phyloP scores from a whole-genome alignment of 306 rosid genomes.

The Glycine soja region DNA sequence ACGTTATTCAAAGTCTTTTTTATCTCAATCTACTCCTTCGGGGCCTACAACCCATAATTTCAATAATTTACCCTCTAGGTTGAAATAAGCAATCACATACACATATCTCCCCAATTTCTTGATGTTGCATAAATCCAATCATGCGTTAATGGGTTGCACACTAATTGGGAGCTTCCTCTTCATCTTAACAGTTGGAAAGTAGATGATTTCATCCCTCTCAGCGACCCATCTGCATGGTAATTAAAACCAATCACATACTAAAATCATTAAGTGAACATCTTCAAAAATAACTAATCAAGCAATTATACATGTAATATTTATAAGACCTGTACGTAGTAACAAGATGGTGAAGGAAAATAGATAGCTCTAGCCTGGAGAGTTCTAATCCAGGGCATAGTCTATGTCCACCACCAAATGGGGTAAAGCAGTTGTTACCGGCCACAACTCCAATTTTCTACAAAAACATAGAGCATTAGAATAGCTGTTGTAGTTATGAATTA shows the following conservation, averaged over 20 bases:
- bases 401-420: conserved; percentile 96
- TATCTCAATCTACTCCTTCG: background rate
- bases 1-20: background rate
- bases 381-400: conserved; percentile 95
- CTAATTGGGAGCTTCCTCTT: conserved; percentile 74
- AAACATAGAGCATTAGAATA: background rate
- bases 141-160: conserved; percentile 50
- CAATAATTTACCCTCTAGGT: background rate
- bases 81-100: background rate
- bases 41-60: background rate
- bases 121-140: conserved; percentile 22
- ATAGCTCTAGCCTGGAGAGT: conserved; percentile 79
- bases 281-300: background rate
- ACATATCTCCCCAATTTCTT: background rate
- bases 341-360: conserved; percentile 72
- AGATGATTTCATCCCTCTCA: conserved; percentile 65
- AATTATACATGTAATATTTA: background rate
- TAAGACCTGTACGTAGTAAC: conserved; percentile 70
- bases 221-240: conserved; percentile 70
- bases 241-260: conserved; percentile 1
- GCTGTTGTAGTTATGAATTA: background rate
- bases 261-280: conserved; percentile 12
- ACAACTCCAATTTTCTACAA: conserved; percentile 54
- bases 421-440: conserved; percentile 55
- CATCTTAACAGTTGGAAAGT: conserved; percentile 90